Conservation (phyloP, 768 basidiomycete genomes). For the Flagelloscypha sp. region DNA sequence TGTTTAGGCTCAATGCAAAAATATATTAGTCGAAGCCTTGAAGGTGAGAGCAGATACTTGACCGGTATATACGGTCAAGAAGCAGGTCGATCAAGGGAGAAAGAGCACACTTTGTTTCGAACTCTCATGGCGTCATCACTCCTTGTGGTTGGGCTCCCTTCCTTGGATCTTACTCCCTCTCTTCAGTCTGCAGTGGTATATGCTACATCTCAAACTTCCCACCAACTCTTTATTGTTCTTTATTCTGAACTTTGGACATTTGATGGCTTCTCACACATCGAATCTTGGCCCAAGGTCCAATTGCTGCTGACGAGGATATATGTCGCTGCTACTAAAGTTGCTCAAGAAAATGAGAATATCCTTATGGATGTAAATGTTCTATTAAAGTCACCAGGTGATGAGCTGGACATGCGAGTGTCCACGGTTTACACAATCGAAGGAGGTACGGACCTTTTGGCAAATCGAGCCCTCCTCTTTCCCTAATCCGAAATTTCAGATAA, state of each 20-base stretch:
- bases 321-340: conserved; percentile 73
- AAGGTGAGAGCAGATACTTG: too few relatives aligned
- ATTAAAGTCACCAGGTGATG: conserved; percentile 45
- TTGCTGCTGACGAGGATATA: conserved; percentile 76
- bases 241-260: conserved; percentile 50
- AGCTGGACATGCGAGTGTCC: conserved; percentile 33
- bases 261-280: conserved; percentile 33
- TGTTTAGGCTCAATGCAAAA: too few relatives aligned
- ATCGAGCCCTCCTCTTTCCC: conserved; percentile 6
- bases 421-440: conserved; percentile 42
- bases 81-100: too few relatives aligned
- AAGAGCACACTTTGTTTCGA: too few relatives aligned
- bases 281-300: conserved; percentile 62
- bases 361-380: conserved; percentile 75
- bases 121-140: too few relatives aligned
- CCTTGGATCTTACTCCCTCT: conserved; percentile 40
- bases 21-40: too few relatives aligned
- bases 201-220: conserved; percentile 38
- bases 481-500: conserved; percentile 23
- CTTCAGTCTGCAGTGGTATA: too few relatives aligned
- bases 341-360: conserved; percentile 57
- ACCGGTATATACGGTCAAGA: too few relatives aligned
- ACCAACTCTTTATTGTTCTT: conserved; percentile 54
- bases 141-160: too few relatives aligned
- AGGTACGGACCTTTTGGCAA: conserved; percentile 23